Evolutionary conservation across 306 rosid species (phyloP).

Genomic region (Echinosophora koreensis): DNA sequence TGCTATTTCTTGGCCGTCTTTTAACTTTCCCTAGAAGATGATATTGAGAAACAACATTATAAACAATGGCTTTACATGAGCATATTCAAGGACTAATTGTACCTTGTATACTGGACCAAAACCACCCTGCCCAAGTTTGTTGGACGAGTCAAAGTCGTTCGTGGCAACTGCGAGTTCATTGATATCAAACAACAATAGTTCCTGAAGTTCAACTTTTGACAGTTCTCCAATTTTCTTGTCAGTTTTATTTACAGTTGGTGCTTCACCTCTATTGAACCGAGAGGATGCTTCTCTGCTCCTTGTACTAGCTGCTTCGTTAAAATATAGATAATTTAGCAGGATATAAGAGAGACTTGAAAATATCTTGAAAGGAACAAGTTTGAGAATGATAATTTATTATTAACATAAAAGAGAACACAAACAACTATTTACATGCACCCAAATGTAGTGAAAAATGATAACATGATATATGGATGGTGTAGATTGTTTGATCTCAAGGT

Average conservation of each 20-base stretch:
- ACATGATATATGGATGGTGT: too few species aligned
- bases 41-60: background rate
- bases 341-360: background rate
- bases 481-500: too few species aligned
- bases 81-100: background rate
- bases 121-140: constrained; percentile 11
- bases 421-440: background rate
- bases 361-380: background rate
- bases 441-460: too few species aligned
- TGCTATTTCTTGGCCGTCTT: constrained; percentile 39
- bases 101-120: constrained; percentile 11
- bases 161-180: background rate
- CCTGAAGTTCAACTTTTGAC: background rate
- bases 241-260: background rate
- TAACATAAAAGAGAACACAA: background rate
- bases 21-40: constrained; percentile 6
- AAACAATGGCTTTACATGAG: background rate
- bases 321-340: background rate
- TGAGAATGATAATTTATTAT: background rate
- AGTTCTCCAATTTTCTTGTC: background rate
- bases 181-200: background rate
- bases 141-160: background rate
- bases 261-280: background rate
- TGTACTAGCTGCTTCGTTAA: background rate
- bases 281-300: background rate